Evolutionary conservation across 345 rosid genomes (phyloP).

Genomic region (Crucihimalaya himalaica): DNA sequence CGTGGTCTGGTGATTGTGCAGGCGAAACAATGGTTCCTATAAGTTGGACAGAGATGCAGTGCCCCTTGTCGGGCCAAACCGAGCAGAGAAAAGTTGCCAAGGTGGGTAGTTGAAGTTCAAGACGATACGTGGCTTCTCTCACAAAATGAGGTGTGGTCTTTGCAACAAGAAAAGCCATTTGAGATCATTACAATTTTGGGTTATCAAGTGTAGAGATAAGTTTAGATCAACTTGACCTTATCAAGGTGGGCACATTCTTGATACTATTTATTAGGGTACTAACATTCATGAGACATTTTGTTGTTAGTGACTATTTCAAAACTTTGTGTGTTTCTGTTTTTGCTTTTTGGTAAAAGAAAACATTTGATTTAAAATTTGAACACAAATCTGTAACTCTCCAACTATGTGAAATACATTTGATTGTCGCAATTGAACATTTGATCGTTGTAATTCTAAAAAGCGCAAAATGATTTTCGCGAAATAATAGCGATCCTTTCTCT

Average conservation of each 20-base stretch:
- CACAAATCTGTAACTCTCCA: neutral
- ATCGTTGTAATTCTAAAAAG: no score
- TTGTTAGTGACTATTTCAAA: neutral
- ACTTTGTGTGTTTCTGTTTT: neutral
- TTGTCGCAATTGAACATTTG: neutral
- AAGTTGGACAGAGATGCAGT: slow-evolving; percentile 98
- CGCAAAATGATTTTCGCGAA: no score
- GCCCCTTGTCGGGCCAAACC: slow-evolving; percentile 80
- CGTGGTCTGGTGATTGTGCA: slow-evolving; percentile 31
- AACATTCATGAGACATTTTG: neutral
- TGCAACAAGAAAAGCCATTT: neutral
- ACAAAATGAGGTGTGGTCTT: slow-evolving; percentile 1
- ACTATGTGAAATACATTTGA: neutral
- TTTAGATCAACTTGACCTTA: slow-evolving; percentile 5
- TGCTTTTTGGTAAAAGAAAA: neutral
- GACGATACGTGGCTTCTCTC: neutral
- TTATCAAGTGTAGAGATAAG: slow-evolving; percentile 11
- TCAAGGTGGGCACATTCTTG: slow-evolving; percentile 2
- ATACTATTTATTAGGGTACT: slow-evolving; percentile 4
- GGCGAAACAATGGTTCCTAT: slow-evolving; percentile 90
- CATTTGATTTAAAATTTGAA: neutral
- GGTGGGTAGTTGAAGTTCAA: slow-evolving; percentile 50
- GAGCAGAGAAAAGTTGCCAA: slow-evolving; percentile 92
- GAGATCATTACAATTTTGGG: slow-evolving; percentile 7
- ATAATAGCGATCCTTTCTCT: no score